Conservation (phyloP, 352 stramenopile genomes). For the Phytopythium chamaehyphon region DNA sequence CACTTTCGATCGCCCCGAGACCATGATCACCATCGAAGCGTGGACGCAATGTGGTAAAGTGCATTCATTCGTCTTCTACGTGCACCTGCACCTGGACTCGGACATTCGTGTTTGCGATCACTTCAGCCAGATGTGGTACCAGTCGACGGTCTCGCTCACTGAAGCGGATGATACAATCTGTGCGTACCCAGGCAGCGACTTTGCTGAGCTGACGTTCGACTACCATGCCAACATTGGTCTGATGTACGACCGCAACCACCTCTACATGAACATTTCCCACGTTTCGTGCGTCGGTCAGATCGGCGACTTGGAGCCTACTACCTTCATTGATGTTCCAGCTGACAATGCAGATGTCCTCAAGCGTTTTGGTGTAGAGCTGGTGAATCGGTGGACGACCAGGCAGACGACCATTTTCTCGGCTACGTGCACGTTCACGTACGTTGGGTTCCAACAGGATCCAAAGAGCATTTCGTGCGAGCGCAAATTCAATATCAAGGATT, state of each 20-base stretch:
- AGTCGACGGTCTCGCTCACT: constrained; percentile 29
- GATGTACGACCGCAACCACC: constrained; percentile 23
- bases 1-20: constrained; percentile 35
- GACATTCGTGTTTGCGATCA: constrained; percentile 41
- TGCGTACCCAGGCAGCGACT: constrained; percentile 53
- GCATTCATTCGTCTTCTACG: constrained; percentile 41
- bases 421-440: constrained; percentile 56
- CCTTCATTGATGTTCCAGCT: neutral
- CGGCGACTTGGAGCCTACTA: neutral
- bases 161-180: constrained; percentile 30
- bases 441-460: constrained; percentile 1
- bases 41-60: constrained; percentile 62
- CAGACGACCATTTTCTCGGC: constrained; percentile 37
- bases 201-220: constrained; percentile 62
- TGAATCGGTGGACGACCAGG: constrained; percentile 35
- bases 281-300: neutral
- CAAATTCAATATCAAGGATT: constrained; percentile 55
- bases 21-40: constrained; percentile 50
- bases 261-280: constrained; percentile 27
- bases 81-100: constrained; percentile 47
- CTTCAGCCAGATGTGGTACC: constrained; percentile 68
- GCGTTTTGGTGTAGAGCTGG: constrained; percentile 49
- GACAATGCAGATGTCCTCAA: constrained; percentile 16
- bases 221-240: constrained; percentile 48
- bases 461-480: constrained; percentile 20